Evolutionary conservation across 768 basidiomycete genomes (phyloP).

Genomic region (Clitopilus hobsonii): DNA sequence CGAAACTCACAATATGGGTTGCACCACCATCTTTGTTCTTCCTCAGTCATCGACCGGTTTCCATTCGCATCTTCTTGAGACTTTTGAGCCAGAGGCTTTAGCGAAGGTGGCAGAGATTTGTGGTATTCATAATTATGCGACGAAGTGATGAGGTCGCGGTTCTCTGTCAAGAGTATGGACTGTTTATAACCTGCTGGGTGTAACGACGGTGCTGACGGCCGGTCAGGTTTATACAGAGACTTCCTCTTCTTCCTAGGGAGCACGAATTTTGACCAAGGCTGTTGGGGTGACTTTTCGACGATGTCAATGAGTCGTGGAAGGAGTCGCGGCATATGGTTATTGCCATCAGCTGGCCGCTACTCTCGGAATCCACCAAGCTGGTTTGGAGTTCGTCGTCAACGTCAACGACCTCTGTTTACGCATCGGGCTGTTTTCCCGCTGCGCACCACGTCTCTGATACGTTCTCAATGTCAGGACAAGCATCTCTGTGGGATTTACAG

Average conservation of each 20-base stretch:
- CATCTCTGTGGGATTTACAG: neutral
- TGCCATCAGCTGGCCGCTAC: too few species aligned
- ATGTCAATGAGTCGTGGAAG: constrained; percentile 56
- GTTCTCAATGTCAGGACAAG: neutral
- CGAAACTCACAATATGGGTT: constrained; percentile 65
- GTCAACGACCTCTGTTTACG: neutral
- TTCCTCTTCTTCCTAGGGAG: constrained; percentile 17
- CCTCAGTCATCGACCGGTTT: constrained; percentile 53
- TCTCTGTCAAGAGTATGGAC: constrained; percentile 56
- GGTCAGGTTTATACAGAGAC: constrained; percentile 28
- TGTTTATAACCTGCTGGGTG: constrained; percentile 37
- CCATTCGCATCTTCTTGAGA: constrained; percentile 15
- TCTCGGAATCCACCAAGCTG: too few species aligned
- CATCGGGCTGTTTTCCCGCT: neutral
- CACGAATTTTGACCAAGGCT: constrained; percentile 20
- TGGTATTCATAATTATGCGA: constrained; percentile 45
- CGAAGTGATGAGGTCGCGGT: constrained; percentile 48
- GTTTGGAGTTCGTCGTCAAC: neutral
- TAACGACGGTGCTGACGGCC: constrained; percentile 34
- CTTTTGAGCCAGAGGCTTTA: constrained; percentile 27
- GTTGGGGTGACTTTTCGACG: constrained; percentile 22
- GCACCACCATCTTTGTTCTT: constrained; percentile 66
- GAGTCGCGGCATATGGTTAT: constrained; percentile 75
- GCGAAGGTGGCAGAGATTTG: constrained; percentile 52
- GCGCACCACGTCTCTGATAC: neutral